A percentile compares a stretch with the other conserved stretches of the same genome.
Evolutionary conservation across 768 basidiomycete genomes (phyloP).

Genomic region (Leucosporidium creatinivorum): DNA sequence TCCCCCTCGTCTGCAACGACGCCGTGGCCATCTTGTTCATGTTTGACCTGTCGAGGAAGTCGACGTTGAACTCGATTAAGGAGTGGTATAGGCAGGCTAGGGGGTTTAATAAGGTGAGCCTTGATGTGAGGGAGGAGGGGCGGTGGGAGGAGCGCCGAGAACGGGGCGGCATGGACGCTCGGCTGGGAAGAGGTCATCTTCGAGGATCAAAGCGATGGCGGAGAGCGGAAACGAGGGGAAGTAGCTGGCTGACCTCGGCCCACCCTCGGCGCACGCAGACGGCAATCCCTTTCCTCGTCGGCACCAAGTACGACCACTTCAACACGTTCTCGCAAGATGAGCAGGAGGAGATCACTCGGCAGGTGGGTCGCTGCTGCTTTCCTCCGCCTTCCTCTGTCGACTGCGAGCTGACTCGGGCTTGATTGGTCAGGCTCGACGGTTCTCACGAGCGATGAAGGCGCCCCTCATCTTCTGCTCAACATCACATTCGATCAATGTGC

Average conservation of each 20-base stretch:
- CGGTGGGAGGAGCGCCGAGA: background rate
- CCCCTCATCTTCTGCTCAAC: slow-evolving; percentile 99
- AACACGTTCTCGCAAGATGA: slow-evolving; percentile 92
- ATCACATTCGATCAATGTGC: slow-evolving; percentile 96
- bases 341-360: slow-evolving; percentile 98
- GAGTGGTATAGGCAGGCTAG: slow-evolving; percentile 99
- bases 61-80: slow-evolving; percentile 95
- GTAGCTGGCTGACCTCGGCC: no score
- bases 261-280: slow-evolving; percentile 53
- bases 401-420: background rate
- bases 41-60: slow-evolving; percentile 97
- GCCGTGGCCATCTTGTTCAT: slow-evolving; percentile 99
- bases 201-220: no score
- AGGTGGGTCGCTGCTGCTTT: slow-evolving; percentile 49
- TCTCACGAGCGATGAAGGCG: slow-evolving; percentile 98
- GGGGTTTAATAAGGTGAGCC: slow-evolving; percentile 91
- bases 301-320: slow-evolving; percentile 97
- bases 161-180: no score
- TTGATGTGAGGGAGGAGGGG: no score
- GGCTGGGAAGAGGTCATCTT: no score
- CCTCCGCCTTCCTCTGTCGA: no score
- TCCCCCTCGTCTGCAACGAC: slow-evolving; percentile 63
- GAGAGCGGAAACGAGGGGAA: background rate
- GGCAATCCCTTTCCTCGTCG: slow-evolving; percentile 95
- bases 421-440: slow-evolving; percentile 72